Percentiles rank a stretch among this genome's conserved stretches.
Conservation (phyloP, 306 rosid species). For the Sesbania bispinosa region DNA sequence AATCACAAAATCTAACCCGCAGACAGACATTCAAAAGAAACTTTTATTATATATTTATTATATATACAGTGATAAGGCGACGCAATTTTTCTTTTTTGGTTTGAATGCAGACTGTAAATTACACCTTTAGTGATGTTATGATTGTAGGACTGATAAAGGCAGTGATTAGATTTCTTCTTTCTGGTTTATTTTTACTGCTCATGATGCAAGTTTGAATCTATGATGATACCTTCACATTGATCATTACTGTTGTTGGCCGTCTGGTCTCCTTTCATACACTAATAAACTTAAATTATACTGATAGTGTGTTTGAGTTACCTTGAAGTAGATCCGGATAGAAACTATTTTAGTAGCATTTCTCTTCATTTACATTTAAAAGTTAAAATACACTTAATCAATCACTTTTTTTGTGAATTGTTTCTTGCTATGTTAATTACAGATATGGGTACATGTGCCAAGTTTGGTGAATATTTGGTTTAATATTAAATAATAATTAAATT, state of each 20-base stretch:
- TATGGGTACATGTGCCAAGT: too few species aligned
- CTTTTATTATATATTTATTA: constrained; percentile 17
- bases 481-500: too few species aligned
- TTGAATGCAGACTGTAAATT: constrained; percentile 34
- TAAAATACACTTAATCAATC: too few species aligned
- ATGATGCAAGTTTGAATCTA: constrained; percentile 36
- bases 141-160: constrained; percentile 30
- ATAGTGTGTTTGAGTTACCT: too few species aligned
- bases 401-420: too few species aligned
- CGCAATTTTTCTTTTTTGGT: constrained; percentile 7
- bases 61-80: constrained; percentile 18
- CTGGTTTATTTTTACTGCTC: background rate
- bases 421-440: too few species aligned
- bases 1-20: constrained; percentile 28
- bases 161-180: constrained; percentile 27
- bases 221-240: constrained; percentile 26
- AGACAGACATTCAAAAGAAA: constrained; percentile 30
- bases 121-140: constrained; percentile 29
- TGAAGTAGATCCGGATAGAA: too few species aligned
- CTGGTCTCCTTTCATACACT: constrained; percentile 4
- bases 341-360: too few species aligned
- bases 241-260: background rate
- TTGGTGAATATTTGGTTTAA: too few species aligned
- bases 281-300: background rate
- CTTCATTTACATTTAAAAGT: too few species aligned